These are phyloP conservation scores for Cordyceps cateniannulata DNA, from an alignment of 2,329 filamentous ascomycete genomes.

Conservation along the genomic window DNA sequence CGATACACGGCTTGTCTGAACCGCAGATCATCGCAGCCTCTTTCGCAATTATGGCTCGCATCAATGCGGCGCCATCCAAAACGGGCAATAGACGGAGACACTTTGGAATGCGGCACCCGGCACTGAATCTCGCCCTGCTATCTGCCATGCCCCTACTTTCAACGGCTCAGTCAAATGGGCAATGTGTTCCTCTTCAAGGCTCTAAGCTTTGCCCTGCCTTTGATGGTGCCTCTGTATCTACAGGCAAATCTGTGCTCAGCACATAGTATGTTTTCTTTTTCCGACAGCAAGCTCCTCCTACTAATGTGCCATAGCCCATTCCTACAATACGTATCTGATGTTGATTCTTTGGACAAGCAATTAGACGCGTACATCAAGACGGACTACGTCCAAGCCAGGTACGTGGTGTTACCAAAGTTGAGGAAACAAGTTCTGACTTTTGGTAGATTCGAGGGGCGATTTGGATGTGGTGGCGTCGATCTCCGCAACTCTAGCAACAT, in stretches of 20 bases:
- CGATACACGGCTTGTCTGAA: background rate
- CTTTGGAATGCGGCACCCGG: slow-evolving; percentile 16
- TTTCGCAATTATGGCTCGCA: slow-evolving; percentile 3
- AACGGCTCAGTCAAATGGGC: slow-evolving; percentile 27
- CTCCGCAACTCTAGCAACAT: slow-evolving; percentile 71
- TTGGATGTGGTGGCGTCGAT: slow-evolving; percentile 76
- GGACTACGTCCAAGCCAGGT: slow-evolving; percentile 74
- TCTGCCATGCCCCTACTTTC: slow-evolving; percentile 23
- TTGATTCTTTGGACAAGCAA: slow-evolving; percentile 68
- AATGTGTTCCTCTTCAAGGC: slow-evolving; percentile 61
- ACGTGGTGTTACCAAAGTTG: slow-evolving; percentile 27
- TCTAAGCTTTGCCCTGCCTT: slow-evolving; percentile 71
- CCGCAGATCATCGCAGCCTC: background rate
- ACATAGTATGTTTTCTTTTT: slow-evolving; percentile 48
- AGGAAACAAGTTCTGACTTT: slow-evolving; percentile 6
- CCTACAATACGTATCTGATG: slow-evolving; percentile 71
- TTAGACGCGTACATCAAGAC: slow-evolving; percentile 67
- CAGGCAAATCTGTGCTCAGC: slow-evolving; percentile 47
- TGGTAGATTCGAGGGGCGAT: slow-evolving; percentile 67
- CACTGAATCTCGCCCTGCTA: slow-evolving; percentile 19
- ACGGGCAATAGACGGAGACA: slow-evolving; percentile 13
- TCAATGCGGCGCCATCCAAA: slow-evolving; percentile 1
- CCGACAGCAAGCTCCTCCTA: background rate
- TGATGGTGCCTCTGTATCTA: slow-evolving; percentile 64
- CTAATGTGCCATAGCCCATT: slow-evolving; percentile 60